Conservation (phyloP, 2,329 filamentous ascomycete species). For the Chlorencoelia australis region DNA sequence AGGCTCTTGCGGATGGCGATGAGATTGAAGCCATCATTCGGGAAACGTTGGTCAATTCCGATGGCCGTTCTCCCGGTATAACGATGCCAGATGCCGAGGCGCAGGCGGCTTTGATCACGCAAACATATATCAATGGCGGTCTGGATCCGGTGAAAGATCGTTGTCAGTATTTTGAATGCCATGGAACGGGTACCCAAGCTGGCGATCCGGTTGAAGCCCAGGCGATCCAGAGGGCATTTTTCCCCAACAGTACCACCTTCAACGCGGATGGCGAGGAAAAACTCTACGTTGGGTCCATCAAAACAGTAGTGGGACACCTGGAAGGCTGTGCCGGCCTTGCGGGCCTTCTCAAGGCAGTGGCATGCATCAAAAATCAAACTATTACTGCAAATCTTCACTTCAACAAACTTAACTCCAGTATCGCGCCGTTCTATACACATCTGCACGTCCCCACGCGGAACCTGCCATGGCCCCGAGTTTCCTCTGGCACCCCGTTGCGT, state of each 20-base stretch:
- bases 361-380: conserved; percentile 20
- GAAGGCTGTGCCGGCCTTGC: conserved; percentile 26
- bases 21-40: conserved; percentile 46
- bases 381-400: conserved; percentile 28
- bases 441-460: conserved; percentile 14
- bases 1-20: conserved; percentile 49
- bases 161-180: conserved; percentile 13
- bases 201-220: conserved; percentile 17
- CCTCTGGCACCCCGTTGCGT: conserved; percentile 5
- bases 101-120: conserved; percentile 35
- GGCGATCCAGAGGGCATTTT: conserved; percentile 10
- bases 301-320: conserved; percentile 22
- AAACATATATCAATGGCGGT: conserved; percentile 34
- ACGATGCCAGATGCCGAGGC: conserved; percentile 40
- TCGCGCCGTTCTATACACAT: conserved; percentile 14
- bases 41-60: conserved; percentile 40
- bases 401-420: conserved; percentile 27
- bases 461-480: conserved; percentile 23
- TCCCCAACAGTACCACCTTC: neutral
- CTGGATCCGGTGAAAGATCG: conserved; percentile 24
- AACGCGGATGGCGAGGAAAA: neutral
- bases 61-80: conserved; percentile 37
- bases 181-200: conserved; percentile 15
- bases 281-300: conserved; percentile 17
- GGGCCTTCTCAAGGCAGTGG: conserved; percentile 22